Evolutionary conservation across 345 rosid species (phyloP).

Genomic region (Abelmoschus esculentus): DNA sequence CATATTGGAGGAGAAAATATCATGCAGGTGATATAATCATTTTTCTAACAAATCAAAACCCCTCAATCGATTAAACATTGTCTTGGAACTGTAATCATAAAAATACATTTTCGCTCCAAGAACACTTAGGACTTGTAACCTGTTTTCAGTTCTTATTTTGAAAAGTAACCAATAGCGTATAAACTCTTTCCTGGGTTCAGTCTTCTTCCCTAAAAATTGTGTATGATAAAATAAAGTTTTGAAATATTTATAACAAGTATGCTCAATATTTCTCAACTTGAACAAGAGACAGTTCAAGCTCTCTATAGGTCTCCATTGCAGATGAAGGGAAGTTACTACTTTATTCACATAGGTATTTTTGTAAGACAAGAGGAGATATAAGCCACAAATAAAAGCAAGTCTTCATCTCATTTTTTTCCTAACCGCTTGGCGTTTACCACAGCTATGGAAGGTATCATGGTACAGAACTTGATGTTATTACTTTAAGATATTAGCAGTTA

Average conservation of each 20-base stretch:
- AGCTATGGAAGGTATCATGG: not conserved
- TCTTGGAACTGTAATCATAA: not conserved
- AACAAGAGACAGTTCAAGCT: not conserved
- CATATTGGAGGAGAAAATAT: not conserved
- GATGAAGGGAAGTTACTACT: not conserved
- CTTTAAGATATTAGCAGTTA: not conserved
- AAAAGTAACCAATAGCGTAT: not conserved
- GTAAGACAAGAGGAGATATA: not conserved
- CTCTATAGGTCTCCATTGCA: not conserved
- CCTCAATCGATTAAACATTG: not conserved
- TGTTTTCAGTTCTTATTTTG: not conserved
- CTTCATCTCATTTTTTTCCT: not conserved
- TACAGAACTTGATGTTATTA: not conserved
- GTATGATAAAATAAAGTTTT: not conserved
- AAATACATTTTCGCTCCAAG: not conserved
- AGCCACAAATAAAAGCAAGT: not conserved
- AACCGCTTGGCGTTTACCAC: not conserved
- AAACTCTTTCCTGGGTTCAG: not conserved
- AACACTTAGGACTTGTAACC: not conserved
- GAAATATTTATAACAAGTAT: not conserved
- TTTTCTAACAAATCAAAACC: not conserved
- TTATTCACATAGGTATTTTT: not conserved
- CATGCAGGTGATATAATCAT: not conserved
- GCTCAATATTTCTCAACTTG: not conserved
- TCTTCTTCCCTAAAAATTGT: not conserved